Base-by-base conservation (phyloP, 2,329 filamentous ascomycete species). In the Neonectria magnoliae region DNA sequence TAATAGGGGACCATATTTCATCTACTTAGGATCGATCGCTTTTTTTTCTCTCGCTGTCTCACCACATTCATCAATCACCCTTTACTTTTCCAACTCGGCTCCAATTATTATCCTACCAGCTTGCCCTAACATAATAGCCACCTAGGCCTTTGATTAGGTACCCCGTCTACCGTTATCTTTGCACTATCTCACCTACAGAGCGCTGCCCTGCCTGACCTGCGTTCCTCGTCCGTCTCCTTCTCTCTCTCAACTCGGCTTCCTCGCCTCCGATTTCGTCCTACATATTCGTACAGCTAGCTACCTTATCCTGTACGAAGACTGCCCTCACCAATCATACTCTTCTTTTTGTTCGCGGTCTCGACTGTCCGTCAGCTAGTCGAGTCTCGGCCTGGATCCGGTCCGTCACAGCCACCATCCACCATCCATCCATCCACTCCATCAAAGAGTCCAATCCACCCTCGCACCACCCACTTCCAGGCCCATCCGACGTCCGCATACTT, bases 401-500 rank as follows among this genome's bases (percentile, higher is more conserved):
- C 55, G 29, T 51, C 51, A 27, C 31, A 51, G 58, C 60, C 44
- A 41, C 55, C 50, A 33, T 20, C 48, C 55, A 51, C 59, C 44
- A 53, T 27, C 44, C 44, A 53, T 27, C 44, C 44, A 27, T 13
- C 9, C 57, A 52, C 60, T 38, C 47, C 48, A 48, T 57, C n/a
- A 20, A 29, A 33, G 29, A 18, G 48, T 14, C 29, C 48, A 33
- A 33, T 20, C 56, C 50, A 59, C 44, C 52, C 45, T 33, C 27
- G 13, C 54, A 47, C 41, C 54, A 47, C 41, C 33, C 53, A 27
- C 54, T 13, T 10, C 54, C 53, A 22, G 36, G 54, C 8, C 48
- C 48, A 59, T 59, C 42, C 36, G 52, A 44, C 38, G 45, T 57
- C 54, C 31, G 47, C 41, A 33, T 62, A 56, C 53, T 45, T 36